phyloP scores from a whole-genome alignment of 352 stramenopile genomes.

The Thalassiosira livingstoniorum region DNA sequence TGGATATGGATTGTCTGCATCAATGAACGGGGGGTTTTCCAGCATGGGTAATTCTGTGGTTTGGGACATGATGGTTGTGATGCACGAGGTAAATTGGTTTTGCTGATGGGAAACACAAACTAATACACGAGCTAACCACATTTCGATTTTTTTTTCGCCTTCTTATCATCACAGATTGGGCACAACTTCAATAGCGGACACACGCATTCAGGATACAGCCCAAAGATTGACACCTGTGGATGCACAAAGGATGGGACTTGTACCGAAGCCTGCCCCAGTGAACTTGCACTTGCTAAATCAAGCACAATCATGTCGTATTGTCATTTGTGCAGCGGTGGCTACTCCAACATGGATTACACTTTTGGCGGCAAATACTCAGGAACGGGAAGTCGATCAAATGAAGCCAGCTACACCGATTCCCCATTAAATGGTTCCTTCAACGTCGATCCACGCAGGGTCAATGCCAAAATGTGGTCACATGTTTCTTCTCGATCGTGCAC shows the following conservation, averaged over 20 bases:
- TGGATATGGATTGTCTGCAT: slow-evolving; percentile 12
- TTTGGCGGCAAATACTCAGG: slow-evolving; percentile 25
- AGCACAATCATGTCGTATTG: slow-evolving; percentile 19
- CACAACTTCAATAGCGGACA: slow-evolving; percentile 3
- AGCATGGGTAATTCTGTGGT: slow-evolving; percentile 5
- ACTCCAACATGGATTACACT: slow-evolving; percentile 7
- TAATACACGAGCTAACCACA: no score
- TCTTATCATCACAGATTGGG: not conserved
- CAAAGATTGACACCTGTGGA: slow-evolving; percentile 15
- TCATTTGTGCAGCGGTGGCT: slow-evolving; percentile 13
- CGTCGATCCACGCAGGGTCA: slow-evolving; percentile 2
- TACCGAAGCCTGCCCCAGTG: not conserved
- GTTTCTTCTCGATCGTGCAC: slow-evolving; percentile 19
- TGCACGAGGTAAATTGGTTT: no score
- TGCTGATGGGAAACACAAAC: no score
- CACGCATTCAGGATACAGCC: not conserved
- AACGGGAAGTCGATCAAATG: not conserved
- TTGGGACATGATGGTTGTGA: slow-evolving; percentile 24
- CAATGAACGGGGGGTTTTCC: not conserved
- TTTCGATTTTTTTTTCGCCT: slow-evolving; percentile 7
- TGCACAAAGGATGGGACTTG: not conserved
- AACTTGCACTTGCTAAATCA: not conserved
- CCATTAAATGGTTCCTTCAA: not conserved
- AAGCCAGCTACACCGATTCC: not conserved
- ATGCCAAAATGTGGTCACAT: slow-evolving; percentile 13